phyloP scores from a whole-genome alignment of 345 rosid genomes.

The Erodium maritimum region DNA sequence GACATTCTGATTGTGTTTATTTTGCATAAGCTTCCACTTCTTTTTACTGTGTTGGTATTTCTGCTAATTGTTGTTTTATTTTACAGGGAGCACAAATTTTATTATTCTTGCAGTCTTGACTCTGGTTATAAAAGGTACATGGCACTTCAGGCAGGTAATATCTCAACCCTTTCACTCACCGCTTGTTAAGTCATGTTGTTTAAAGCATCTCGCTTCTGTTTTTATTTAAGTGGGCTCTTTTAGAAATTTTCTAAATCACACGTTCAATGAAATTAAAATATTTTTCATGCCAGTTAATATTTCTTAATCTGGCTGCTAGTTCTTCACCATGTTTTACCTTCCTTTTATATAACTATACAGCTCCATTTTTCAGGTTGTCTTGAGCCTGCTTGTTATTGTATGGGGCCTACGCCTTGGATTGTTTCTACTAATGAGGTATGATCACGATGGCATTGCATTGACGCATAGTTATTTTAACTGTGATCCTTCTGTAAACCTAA shows the following conservation, averaged over 20 bases:
- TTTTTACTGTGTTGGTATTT: background rate
- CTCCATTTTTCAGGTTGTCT: constrained; percentile 43
- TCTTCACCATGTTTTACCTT: background rate
- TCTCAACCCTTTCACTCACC: background rate
- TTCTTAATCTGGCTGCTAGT: background rate
- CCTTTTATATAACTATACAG: constrained; percentile 3
- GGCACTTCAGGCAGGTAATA: constrained; percentile 82
- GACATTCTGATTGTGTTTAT: background rate
- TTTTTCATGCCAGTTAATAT: too few species aligned
- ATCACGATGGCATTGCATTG: constrained; percentile 2
- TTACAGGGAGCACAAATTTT: constrained; percentile 84
- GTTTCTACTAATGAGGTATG: constrained; percentile 72
- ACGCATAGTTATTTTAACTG: background rate
- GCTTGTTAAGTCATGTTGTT: background rate
- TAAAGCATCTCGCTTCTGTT: too few species aligned
- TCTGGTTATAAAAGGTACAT: constrained; percentile 57
- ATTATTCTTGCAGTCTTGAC: constrained; percentile 68
- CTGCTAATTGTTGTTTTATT: background rate
- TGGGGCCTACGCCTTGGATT: constrained; percentile 87
- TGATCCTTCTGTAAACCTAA: background rate
- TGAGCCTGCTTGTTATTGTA: constrained; percentile 49
- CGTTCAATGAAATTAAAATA: too few species aligned
- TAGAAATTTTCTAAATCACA: too few species aligned
- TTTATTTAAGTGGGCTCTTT: too few species aligned
- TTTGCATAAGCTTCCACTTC: background rate